Evolutionary conservation across 2,329 filamentous ascomycete genomes (phyloP).

Genomic region (Aspergillus jensenii): DNA sequence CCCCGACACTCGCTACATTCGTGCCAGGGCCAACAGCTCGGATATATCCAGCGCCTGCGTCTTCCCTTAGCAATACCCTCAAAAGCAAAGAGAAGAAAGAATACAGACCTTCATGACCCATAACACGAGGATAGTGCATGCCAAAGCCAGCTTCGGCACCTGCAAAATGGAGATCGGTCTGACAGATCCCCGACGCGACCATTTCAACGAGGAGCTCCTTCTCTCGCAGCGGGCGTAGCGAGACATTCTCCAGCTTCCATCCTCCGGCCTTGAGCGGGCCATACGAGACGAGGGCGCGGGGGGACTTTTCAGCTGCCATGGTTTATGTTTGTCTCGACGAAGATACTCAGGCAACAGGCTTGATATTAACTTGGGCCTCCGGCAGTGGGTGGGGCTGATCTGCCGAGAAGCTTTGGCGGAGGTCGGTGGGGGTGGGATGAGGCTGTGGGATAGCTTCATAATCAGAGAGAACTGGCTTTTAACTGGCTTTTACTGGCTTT

Average conservation of each 20-base stretch:
- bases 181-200: constrained; percentile 56
- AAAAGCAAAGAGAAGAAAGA: neutral
- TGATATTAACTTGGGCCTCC: neutral
- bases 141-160: constrained; percentile 36
- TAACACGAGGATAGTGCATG: constrained; percentile 47
- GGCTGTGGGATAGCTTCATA: neutral
- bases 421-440: neutral
- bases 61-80: neutral
- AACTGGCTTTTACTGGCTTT: neutral
- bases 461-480: neutral
- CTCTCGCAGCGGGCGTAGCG: constrained; percentile 20
- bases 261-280: constrained; percentile 13
- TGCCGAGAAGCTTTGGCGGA: neutral
- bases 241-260: constrained; percentile 16
- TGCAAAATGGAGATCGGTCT: constrained; percentile 50
- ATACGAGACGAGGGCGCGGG: constrained; percentile 14
- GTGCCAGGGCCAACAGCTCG: constrained; percentile 44
- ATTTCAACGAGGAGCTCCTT: constrained; percentile 56
- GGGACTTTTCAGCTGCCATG: neutral
- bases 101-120: constrained; percentile 56
- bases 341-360: neutral
- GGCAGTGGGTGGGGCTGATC: neutral
- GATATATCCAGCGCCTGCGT: constrained; percentile 29
- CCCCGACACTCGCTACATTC: constrained; percentile 43
- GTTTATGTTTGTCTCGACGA: neutral